Base-by-base conservation (phyloP, 2,329 filamentous ascomycete genomes). In the Aspergillus candidus region DNA sequence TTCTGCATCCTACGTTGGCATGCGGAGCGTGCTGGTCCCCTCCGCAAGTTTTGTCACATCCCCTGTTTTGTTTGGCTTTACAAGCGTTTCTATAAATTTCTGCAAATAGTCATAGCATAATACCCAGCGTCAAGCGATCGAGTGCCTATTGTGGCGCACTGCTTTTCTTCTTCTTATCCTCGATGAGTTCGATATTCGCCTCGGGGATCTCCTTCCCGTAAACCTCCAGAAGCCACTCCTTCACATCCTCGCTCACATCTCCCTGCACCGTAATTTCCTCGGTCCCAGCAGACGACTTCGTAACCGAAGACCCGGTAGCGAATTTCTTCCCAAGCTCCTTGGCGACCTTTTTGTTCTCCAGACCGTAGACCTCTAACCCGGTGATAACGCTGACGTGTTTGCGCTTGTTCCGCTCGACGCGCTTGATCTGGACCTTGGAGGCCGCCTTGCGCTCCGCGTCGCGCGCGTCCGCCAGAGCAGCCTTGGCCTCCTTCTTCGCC, bases 241-340 rank as follows among this genome's bases (percentile, higher is more conserved):
- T 80, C 52, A 98, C 83, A 71, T 98, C 93, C 59, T 93, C 87
- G 66, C 89, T 94, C 50, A 98, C 83, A 71, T 98, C 93, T 30
- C 93, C 93, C 71, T 98, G 93, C 14, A 98, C 88, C 4, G 94
- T 94, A 64, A 98, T 97, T 71, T 97, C 93, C 70, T 98, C 93
- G 13, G 86, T 86, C 15, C 88, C 88, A 43, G 82, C 83, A 0
- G 88, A 79, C 1, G 86, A 79, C 72, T 96, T 95, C 7, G 91
- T 97, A 35, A 98, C 93, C 35, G 84, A 90, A 12, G 83, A 85
- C 1, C 93, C 93, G 8, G 93, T 97, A 27, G 93, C 93, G 63
- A 98, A 97, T 72, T 96, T 97, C 79, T 97, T 98, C 51, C 93
- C 93, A 56, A 97, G 83, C 61, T 97, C 93, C 75, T 97, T 97